Conservation (phyloP, 352 stramenopile species). For the Pythium utonaiense region DNA sequence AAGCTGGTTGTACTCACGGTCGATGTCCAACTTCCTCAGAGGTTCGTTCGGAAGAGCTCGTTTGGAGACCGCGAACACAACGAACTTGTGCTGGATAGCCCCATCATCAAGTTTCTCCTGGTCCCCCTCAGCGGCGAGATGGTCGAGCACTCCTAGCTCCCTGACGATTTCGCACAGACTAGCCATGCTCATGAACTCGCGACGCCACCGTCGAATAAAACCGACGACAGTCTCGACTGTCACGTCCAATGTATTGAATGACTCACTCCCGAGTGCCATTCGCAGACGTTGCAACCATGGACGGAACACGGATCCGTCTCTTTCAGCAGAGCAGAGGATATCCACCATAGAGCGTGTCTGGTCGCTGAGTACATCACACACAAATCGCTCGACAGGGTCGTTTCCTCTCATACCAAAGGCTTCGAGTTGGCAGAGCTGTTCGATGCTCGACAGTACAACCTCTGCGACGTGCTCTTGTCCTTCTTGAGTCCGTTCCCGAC, state of each 20-base stretch:
- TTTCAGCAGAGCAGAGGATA: neutral
- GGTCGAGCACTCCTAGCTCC: neutral
- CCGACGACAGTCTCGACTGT: neutral
- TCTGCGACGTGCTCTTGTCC: conserved; percentile 7
- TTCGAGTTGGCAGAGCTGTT: conserved; percentile 6
- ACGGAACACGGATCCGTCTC: neutral
- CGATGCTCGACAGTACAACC: neutral
- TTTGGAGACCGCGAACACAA: conserved; percentile 8
- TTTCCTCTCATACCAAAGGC: neutral
- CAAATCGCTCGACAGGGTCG: conserved; percentile 8
- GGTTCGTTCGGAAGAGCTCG: neutral
- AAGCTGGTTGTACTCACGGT: conserved; percentile 15
- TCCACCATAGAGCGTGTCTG: neutral
- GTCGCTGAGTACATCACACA: neutral
- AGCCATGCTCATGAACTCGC: conserved; percentile 10
- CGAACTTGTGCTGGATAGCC: conserved; percentile 18
- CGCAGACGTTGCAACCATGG: conserved; percentile 13
- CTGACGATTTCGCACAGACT: conserved; percentile 1
- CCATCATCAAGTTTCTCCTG: neutral
- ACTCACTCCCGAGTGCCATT: neutral
- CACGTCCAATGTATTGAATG: neutral
- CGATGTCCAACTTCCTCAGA: neutral
- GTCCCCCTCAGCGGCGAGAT: neutral
- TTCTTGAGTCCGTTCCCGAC: neutral
- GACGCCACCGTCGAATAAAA: conserved; percentile 12